Percentiles rank a stretch among this genome's conserved stretches.
phyloP scores from a whole-genome alignment of 1,139 yeast species.

The Zygoascus hellenicus region DNA sequence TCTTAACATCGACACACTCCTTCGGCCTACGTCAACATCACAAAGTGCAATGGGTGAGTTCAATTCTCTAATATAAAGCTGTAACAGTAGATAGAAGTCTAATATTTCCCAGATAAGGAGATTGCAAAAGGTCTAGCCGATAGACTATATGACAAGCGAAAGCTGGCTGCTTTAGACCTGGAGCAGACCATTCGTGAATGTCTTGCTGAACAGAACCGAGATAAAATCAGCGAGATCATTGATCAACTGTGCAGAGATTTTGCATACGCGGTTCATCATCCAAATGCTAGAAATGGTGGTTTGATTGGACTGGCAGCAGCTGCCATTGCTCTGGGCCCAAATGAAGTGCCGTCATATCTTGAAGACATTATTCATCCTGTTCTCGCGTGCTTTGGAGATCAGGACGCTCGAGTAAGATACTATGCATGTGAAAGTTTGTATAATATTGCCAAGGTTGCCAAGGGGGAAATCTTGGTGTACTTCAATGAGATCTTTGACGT shows the following conservation, averaged over 20 bases:
- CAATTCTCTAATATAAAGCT: not conserved
- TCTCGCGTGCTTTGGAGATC: conserved; percentile 92
- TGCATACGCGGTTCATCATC: conserved; percentile 72
- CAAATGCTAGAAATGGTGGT: conserved; percentile 72
- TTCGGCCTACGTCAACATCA: not conserved
- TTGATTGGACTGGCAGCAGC: conserved; percentile 72
- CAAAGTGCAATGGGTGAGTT: conserved; percentile 8
- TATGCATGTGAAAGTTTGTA: conserved; percentile 96
- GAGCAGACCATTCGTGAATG: conserved; percentile 76
- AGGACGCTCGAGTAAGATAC: conserved; percentile 91
- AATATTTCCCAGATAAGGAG: conserved; percentile 48
- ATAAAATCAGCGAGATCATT: conserved; percentile 61
- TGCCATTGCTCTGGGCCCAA: conserved; percentile 69
- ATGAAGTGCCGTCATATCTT: conserved; percentile 64
- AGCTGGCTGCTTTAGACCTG: conserved; percentile 86
- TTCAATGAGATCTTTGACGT: conserved; percentile 95
- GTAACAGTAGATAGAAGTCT: not conserved
- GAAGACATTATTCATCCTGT: conserved; percentile 91
- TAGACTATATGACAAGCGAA: conserved; percentile 88
- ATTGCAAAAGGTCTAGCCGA: conserved; percentile 81
- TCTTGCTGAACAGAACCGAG: conserved; percentile 60
- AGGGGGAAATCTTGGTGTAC: conserved; percentile 86
- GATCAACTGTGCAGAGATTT: conserved; percentile 63
- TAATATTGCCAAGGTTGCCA: conserved; percentile 93
- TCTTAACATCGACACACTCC: not conserved